These are phyloP conservation scores for Talaromyces nanjingensis DNA, from an alignment of 495 filamentous ascomycete genomes.

Conservation along the genomic window DNA sequence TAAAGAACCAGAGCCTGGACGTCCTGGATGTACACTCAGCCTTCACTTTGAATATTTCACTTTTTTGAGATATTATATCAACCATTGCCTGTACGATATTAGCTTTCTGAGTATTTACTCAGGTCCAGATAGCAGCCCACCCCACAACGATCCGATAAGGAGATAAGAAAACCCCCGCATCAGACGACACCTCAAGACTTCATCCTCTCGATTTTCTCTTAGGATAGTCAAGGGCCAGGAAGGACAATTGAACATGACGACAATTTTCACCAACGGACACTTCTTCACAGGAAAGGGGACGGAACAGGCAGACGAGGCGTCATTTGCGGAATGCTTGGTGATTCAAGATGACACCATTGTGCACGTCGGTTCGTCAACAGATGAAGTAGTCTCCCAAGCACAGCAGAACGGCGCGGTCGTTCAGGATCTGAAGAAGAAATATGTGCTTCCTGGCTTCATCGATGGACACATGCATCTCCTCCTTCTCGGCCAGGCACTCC, in stretches of 20 bases:
- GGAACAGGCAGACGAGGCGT: conserved; percentile 18
- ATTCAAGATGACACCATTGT: conserved; percentile 26
- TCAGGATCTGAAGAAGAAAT: conserved; percentile 39
- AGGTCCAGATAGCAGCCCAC: not conserved
- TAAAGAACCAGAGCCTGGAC: not conserved
- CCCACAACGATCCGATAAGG: not conserved
- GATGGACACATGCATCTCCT: conserved; percentile 60
- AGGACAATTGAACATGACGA: conserved; percentile 20
- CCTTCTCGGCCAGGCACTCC: conserved; percentile 51
- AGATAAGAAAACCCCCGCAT: not conserved
- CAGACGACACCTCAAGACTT: not conserved
- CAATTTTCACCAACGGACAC: conserved; percentile 38
- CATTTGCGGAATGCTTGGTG: conserved; percentile 33
- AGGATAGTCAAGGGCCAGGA: not conserved
- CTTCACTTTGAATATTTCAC: not conserved
- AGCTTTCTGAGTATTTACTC: not conserved
- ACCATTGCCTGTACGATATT: not conserved
- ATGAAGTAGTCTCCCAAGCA: conserved; percentile 24
- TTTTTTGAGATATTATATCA: not conserved
- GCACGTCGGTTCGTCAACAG: conserved; percentile 35
- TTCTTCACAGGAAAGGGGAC: conserved; percentile 33
- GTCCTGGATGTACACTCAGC: not conserved
- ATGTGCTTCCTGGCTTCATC: conserved; percentile 56
- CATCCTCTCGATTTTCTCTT: not conserved
- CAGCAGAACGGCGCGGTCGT: conserved; percentile 19